Conservation (phyloP, 495 filamentous ascomycete genomes). For the Penicillium odoratum region DNA sequence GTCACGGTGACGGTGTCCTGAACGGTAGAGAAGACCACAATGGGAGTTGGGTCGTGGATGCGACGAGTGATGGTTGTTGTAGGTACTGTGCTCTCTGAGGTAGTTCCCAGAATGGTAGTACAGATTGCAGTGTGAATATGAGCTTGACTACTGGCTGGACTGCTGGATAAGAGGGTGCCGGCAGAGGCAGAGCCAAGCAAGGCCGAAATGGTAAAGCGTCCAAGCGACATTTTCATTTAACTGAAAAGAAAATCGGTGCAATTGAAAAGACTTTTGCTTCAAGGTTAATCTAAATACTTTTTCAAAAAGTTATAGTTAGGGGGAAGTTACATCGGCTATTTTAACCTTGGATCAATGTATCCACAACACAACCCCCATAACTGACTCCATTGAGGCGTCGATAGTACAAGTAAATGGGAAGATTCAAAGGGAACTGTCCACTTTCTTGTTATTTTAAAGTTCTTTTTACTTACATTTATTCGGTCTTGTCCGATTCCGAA, state of each 20-base stretch:
- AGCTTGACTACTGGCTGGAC: conserved; percentile 3
- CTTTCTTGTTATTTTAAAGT: not conserved
- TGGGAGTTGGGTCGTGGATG: conserved; percentile 2
- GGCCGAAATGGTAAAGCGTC: not conserved
- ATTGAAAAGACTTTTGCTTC: not conserved
- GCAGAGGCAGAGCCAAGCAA: not conserved
- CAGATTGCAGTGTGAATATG: conserved; percentile 1
- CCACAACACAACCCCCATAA: not conserved
- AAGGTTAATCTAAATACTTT: not conserved
- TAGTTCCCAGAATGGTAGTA: not conserved
- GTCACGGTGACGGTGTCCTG: conserved; percentile 8
- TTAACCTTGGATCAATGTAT: not conserved
- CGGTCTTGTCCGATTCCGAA: conserved; percentile 1
- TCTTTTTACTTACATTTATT: not conserved
- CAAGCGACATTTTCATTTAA: not conserved
- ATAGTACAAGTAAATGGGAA: conserved; percentile 2
- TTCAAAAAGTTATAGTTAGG: not conserved
- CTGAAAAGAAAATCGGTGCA: not conserved
- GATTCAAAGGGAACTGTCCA: not conserved
- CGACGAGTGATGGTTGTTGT: conserved; percentile 4
- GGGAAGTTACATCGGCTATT: conserved; percentile 10
- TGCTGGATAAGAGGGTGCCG: not conserved
- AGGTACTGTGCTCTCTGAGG: conserved; percentile 2
- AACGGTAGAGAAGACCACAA: conserved; percentile 5
- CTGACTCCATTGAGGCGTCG: conserved; percentile 6